Evolutionary conservation across 164 flowering plant genomes (phyloP), one percentile per base, ranked within the genome.

Genomic region (Buxus sempervirens): DNA sequence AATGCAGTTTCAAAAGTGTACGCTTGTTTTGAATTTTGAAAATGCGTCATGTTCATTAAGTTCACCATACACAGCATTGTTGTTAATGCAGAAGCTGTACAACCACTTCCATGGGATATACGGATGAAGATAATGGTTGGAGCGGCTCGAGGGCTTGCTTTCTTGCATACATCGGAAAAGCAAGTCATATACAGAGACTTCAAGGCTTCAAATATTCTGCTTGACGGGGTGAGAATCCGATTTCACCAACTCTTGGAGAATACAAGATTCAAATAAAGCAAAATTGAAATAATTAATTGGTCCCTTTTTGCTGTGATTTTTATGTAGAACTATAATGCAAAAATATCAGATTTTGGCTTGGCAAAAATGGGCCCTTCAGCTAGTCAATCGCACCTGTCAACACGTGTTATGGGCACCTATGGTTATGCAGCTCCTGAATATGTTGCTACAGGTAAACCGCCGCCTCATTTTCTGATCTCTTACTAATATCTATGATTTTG

Each of bases 341-440:
- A 90, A 75, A 62, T 93, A 69, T 89, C 98, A 0, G 98, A 93
- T 70, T 93, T 93, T 66, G 98, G 98, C 18, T 79, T 93, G 80
- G 98, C 96, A 22, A 90, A 88, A 74, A 51, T 84, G 70, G 97
- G 95, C 60, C 95, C 97, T 49, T 73, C 83, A 21, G 88, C 68
- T 41, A 85, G 93, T 70, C 80, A 82, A 38, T 86, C 96, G 16
- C 97, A 90, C 70, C 88, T 93, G n/a, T 82, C 97, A 41, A 93
- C 98, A 36, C 75, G 95, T 55, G 86, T 93, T 24, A 86, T 90
- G 81, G 98, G 98, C 45, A 93, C 98, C 41, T 66, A 82, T 71
- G 97, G 98, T 5, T 93, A 93, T 76, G 98, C 94, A 45, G 98
- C 98, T 66, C 98, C 98, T 0, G 98, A 93, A 62, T 93, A 93